Conservation (phyloP, 257 asterid genomes). For the Lycium ferocissimum region DNA sequence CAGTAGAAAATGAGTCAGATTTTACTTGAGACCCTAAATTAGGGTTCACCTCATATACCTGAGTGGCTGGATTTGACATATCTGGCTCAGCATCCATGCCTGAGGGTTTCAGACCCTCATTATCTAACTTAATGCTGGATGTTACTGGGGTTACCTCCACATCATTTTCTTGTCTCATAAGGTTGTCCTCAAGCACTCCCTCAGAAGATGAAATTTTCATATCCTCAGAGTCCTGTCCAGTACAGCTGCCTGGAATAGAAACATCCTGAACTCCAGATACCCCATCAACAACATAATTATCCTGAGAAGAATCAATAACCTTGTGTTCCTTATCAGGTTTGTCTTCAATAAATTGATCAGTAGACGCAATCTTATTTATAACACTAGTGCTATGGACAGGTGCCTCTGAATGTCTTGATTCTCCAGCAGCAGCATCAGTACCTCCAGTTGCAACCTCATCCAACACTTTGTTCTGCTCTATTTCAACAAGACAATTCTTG, state of each 20-base stretch:
- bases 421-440: slow-evolving; percentile 13
- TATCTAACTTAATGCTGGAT: slow-evolving; percentile 32
- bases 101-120: slow-evolving; percentile 37
- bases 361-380: neutral
- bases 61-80: slow-evolving; percentile 41
- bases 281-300: slow-evolving; percentile 16
- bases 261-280: slow-evolving; percentile 2
- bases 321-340: slow-evolving; percentile 20
- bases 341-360: neutral
- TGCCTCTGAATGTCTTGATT: slow-evolving; percentile 20
- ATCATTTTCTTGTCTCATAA: slow-evolving; percentile 25
- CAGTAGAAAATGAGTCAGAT: slow-evolving; percentile 50
- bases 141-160: slow-evolving; percentile 26
- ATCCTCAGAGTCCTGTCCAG: slow-evolving; percentile 20
- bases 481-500: neutral
- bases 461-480: neutral
- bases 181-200: slow-evolving; percentile 13
- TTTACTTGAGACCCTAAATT: slow-evolving; percentile 54
- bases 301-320: slow-evolving; percentile 29
- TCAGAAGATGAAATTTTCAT: slow-evolving; percentile 4
- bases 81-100: slow-evolving; percentile 41
- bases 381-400: neutral
- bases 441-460: slow-evolving; percentile 21
- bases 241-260: slow-evolving; percentile 25
- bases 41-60: slow-evolving; percentile 51